Base-by-base conservation (phyloP, 805 yeast genomes). In the Candida ascalaphidarum region DNA sequence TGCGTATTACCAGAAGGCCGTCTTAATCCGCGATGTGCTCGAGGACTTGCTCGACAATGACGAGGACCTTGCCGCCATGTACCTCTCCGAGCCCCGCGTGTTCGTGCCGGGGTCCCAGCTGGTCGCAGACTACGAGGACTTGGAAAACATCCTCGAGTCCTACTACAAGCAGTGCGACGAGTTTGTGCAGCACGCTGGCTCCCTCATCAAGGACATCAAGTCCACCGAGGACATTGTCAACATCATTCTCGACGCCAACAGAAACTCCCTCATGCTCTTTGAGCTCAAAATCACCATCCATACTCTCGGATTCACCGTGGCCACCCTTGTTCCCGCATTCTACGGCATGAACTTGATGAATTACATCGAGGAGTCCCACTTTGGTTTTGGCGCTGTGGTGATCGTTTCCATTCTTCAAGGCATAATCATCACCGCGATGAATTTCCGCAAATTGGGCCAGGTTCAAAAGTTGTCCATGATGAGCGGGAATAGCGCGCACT, bases 221-320 rank as follows among this genome's bases (percentile, higher is more conserved):
- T 82, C 92, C 11, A 88, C 96, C 0, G 96, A 86, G 48, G 96
- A 88, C 44, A 83, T 88, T 47, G 88, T 84, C 34, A 86, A 86
- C 47, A 86, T 88, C 43, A 86, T 88, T 35, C 55, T 88, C 30
- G 96, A 88, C 52, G 84, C 96, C 3, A 85, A 85, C 46, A 74
- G 96, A 58, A 88, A 88, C 55, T 74, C 94, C 3, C 60, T 88
- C 36, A 84, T 88, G 94, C 66, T 88, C 32, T 76, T 81, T 40
- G 95, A 88, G 45, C 59, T 88, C 37, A 80, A 82, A 43, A 74
- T 86, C 11, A 75, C 94, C 0, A 80, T 88, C 15, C 83, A 82
- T 37, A 84, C 96, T 0, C 52, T 88, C 20, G 94, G 95, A 0
- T 71, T 83, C 45, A 81, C 95, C 0, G 80, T 83, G 14, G 95